phyloP scores from a whole-genome alignment of 2,329 filamentous ascomycete genomes.

The Cercospora nicotianae region DNA sequence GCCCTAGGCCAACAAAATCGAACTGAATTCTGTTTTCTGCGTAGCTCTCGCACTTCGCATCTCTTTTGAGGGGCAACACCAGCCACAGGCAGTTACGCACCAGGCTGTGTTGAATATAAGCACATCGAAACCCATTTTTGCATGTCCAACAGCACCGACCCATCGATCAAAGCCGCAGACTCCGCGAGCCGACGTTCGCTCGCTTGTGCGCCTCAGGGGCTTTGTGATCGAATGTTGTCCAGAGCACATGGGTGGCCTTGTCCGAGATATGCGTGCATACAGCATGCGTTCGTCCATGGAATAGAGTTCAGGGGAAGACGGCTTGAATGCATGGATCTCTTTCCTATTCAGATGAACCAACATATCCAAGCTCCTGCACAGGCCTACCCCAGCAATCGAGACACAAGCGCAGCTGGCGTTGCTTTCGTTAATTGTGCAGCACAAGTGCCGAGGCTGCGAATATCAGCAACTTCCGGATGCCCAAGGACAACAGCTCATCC shows the following conservation, averaged over 20 bases:
- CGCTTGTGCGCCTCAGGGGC: neutral
- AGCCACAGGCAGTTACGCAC: too few species aligned
- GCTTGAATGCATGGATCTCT: neutral
- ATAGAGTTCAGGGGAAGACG: neutral
- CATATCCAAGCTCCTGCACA: neutral
- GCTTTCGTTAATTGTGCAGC: neutral
- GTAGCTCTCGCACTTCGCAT: neutral
- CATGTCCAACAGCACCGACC: too few species aligned
- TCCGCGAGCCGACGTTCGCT: neutral
- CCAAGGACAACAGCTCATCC: neutral
- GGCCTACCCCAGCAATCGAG: neutral
- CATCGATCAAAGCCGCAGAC: neutral
- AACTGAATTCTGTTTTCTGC: too few species aligned
- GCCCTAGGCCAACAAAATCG: too few species aligned
- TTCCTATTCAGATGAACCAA: neutral
- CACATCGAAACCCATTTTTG: too few species aligned
- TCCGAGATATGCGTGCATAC: neutral
- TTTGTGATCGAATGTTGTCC: neutral
- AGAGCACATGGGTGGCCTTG: neutral
- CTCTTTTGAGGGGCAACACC: too few species aligned
- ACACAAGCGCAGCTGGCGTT: neutral
- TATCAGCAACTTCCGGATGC: neutral
- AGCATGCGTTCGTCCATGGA: neutral
- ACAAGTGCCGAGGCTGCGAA: neutral
- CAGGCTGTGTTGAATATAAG: too few species aligned